These are phyloP conservation scores for Paradendryphiella salina DNA, from an alignment of 2,329 filamentous ascomycete genomes.

Conservation along the genomic window DNA sequence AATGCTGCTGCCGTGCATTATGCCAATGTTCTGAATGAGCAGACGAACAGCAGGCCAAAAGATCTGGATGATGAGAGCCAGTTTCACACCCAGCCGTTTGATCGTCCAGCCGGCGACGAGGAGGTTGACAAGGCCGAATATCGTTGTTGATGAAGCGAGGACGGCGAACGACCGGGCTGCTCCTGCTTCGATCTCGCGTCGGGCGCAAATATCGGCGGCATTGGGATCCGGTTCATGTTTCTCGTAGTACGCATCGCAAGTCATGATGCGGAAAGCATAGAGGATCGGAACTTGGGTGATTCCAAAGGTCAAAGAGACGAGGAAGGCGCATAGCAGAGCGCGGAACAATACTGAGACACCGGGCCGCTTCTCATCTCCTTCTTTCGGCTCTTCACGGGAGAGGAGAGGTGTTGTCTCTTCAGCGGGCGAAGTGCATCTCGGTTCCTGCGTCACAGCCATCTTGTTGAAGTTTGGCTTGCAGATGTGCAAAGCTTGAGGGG, in stretches of 20 bases:
- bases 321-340: constrained; percentile 62
- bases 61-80: constrained; percentile 65
- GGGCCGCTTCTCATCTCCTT: constrained; percentile 12
- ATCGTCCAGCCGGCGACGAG: constrained; percentile 69
- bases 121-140: constrained; percentile 69
- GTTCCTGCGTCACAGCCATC: constrained; percentile 13
- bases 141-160: constrained; percentile 67
- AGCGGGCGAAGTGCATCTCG: background rate
- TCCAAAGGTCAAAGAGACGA: constrained; percentile 59
- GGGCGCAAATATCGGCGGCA: constrained; percentile 59
- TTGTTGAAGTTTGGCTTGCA: background rate
- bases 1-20: constrained; percentile 60
- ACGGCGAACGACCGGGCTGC: constrained; percentile 68
- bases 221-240: constrained; percentile 54
- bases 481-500: background rate
- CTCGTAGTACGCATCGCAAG: constrained; percentile 70
- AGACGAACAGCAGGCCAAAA: constrained; percentile 67
- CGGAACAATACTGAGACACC: constrained; percentile 44
- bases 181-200: constrained; percentile 64
- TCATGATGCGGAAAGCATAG: constrained; percentile 72
- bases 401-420: constrained; percentile 26
- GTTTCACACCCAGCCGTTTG: constrained; percentile 66
- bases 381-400: constrained; percentile 13
- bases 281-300: constrained; percentile 58
- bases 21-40: constrained; percentile 65